These are phyloP conservation scores for Trichoderma sp. DNA, from an alignment of 2,329 filamentous ascomycete species.

Conservation along the genomic window DNA sequence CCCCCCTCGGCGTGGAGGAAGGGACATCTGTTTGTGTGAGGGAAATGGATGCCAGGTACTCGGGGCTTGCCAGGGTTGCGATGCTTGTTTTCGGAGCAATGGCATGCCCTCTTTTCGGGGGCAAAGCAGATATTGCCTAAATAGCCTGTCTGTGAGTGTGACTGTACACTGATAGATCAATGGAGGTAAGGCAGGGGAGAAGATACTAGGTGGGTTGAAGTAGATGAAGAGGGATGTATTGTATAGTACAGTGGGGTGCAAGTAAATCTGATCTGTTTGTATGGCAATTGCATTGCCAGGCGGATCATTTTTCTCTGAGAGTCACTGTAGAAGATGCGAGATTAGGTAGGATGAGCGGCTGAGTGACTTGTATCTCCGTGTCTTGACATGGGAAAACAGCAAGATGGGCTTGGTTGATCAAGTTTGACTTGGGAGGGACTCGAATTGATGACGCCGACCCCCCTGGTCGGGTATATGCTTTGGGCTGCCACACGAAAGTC, in stretches of 20 bases:
- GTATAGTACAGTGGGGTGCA: too few relatives aligned
- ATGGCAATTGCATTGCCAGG: too few relatives aligned
- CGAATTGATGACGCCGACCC: neutral
- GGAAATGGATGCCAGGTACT: neutral
- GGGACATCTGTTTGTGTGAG: neutral
- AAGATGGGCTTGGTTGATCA: neutral
- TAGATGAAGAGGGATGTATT: too few relatives aligned
- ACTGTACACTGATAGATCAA: neutral
- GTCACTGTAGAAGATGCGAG: too few relatives aligned
- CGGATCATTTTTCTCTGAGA: too few relatives aligned
- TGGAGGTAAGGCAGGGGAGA: neutral
- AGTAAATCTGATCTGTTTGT: too few relatives aligned
- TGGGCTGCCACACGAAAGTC: slow-evolving; percentile 25
- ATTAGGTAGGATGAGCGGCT: too few relatives aligned
- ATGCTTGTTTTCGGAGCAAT: neutral
- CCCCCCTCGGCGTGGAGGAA: slow-evolving; percentile 1
- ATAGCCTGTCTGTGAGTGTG: too few relatives aligned
- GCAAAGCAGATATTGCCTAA: neutral
- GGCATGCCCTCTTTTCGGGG: slow-evolving; percentile 2
- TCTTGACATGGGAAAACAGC: too few relatives aligned
- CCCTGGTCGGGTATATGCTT: slow-evolving; percentile 11
- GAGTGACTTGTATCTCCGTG: neutral
- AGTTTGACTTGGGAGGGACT: slow-evolving; percentile 12
- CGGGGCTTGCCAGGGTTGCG: neutral
- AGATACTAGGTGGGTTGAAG: too few relatives aligned